phyloP scores from a whole-genome alignment of 768 basidiomycete species.

The Cyclocybe cylindracea region DNA sequence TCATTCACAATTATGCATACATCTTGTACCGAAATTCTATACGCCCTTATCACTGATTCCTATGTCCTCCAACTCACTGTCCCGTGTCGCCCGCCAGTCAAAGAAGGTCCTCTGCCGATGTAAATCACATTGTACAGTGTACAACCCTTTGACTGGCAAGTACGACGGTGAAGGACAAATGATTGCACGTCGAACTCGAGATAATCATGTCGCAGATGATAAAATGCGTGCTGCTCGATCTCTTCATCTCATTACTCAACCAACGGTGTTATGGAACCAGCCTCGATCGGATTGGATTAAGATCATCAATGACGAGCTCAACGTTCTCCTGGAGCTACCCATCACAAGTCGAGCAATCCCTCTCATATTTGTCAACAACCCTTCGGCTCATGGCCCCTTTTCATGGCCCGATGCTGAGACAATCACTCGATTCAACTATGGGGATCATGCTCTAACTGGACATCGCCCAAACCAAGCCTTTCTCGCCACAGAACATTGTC shows the following conservation, averaged over 20 bases:
- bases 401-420: no score
- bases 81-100: background rate
- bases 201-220: slow-evolving; percentile 20
- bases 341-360: background rate
- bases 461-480: no score
- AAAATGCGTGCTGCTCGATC: background rate
- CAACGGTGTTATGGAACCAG: background rate
- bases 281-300: background rate
- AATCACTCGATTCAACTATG: background rate
- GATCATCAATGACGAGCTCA: slow-evolving; percentile 5
- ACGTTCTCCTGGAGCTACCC: background rate
- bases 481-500: no score
- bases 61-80: no score
- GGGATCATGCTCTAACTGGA: background rate
- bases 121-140: slow-evolving; percentile 8
- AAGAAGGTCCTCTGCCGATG: slow-evolving; percentile 9
- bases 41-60: background rate
- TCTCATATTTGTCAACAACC: slow-evolving; percentile 3
- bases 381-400: slow-evolving; percentile 1
- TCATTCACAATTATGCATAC: no score
- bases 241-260: background rate
- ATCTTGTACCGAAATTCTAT: no score
- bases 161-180: slow-evolving; percentile 16
- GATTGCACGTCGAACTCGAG: slow-evolving; percentile 9
- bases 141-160: slow-evolving; percentile 11